Base-by-base conservation (phyloP, 2,329 filamentous ascomycete species). In the Rhynchosporium secalis region DNA sequence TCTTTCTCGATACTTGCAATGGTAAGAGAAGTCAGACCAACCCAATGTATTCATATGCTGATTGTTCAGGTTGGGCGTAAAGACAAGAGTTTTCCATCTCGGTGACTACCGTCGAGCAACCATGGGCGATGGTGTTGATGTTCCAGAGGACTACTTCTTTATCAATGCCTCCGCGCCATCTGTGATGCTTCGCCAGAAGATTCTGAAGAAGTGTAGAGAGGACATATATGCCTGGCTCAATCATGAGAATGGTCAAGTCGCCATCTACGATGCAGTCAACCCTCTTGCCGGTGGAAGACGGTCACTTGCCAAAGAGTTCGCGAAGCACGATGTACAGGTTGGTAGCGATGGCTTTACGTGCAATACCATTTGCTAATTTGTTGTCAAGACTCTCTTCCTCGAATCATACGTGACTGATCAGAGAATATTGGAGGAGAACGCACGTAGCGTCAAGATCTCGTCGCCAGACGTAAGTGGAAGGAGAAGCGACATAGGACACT, bases 241-340 rank as follows among this genome's bases (percentile, higher is more conserved):
- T 72, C 90, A 97, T 69, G 95, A 98, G 73, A 98, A 98, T 71
- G 95, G 95, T 12, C 95, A 99, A 74, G 94, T 99, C 60, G 95
- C 95, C 61, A 98, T 99, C 64, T 99, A 98, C 75, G 95, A 99
- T 76, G 95, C 96, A 33, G 96, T 99, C 20, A 99, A 99, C 72
- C 93, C 94, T 4, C 88, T 95, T 26, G 87, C 91, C 26, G 86
- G 84, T 62, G 93, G 92, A 15, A 86, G 95, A 52, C 86, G 89
- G 61, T 90, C 92, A 10, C 80, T 99, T 20, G 93, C 92, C 4
- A 96, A 96, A 76, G 95, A 99, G 73, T 96, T 99, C 74, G 89
- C 91, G n/a, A 98, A 97, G 78, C 92, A 97, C 74, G 91, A 96
- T 72, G 93, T 99, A 62, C 90, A 94, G 81, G 89, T 91, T 77